Evolutionary conservation across 2,329 filamentous ascomycete genomes (phyloP).

Genomic region (Aureobasidium sp.): DNA sequence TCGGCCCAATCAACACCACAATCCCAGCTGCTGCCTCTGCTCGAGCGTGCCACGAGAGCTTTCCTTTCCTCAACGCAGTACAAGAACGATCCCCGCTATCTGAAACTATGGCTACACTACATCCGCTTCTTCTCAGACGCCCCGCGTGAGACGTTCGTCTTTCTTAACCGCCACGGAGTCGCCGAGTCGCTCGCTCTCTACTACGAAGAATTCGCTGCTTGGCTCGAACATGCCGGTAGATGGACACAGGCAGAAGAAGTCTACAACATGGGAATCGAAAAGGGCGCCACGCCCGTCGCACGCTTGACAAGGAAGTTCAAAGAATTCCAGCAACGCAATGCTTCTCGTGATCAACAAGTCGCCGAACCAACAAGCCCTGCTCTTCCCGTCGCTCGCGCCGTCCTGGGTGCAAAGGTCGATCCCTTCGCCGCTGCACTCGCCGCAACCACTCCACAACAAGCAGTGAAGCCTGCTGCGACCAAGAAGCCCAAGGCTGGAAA

Average conservation of each 20-base stretch:
- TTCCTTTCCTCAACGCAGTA: constrained; percentile 83
- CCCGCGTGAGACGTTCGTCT: constrained; percentile 88
- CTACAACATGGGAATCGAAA: constrained; percentile 80
- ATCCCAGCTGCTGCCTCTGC: constrained; percentile 78
- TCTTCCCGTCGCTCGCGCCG: constrained; percentile 71
- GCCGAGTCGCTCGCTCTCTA: constrained; percentile 83
- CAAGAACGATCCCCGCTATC: constrained; percentile 88
- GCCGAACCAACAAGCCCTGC: constrained; percentile 76
- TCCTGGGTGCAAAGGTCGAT: constrained; percentile 75
- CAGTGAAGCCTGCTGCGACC: constrained; percentile 33
- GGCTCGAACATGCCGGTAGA: constrained; percentile 75
- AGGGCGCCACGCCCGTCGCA: constrained; percentile 73
- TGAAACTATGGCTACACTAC: constrained; percentile 91
- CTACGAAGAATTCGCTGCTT: constrained; percentile 94
- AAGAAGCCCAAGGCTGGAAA: constrained; percentile 68
- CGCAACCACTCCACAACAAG: constrained; percentile 58
- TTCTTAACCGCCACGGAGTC: constrained; percentile 78
- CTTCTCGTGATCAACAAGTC: constrained; percentile 53
- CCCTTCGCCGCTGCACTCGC: constrained; percentile 58
- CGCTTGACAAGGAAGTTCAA: constrained; percentile 80
- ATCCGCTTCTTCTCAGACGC: constrained; percentile 87
- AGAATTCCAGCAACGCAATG: constrained; percentile 77
- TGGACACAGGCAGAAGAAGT: constrained; percentile 93
- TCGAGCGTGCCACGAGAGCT: constrained; percentile 86
- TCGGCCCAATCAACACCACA: constrained; percentile 85